Conservation (phyloP, 1,139 yeast species). For the Zygotorulaspora mrakii region DNA sequence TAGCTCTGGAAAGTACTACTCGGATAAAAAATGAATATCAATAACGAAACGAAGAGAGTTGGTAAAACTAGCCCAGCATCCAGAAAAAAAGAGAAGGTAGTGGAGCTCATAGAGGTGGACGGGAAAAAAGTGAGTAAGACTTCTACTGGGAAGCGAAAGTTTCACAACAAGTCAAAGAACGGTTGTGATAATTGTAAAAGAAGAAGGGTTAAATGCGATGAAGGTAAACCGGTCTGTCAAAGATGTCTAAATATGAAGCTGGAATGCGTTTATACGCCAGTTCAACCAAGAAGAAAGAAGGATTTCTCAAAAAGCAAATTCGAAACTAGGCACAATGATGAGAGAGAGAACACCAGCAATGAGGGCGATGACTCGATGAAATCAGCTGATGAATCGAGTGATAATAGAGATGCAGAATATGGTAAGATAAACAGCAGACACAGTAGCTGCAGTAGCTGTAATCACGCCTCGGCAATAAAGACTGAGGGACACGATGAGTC, state of each 20-base stretch:
- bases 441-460: conserved; percentile 4
- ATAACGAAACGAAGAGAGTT: conserved; percentile 4
- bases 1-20: too few species aligned
- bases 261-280: conserved; percentile 58
- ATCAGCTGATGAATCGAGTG: conserved; percentile 8
- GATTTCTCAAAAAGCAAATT: conserved; percentile 18
- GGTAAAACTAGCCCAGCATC: conserved; percentile 6
- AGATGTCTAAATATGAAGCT: conserved; percentile 77
- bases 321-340: conserved; percentile 19
- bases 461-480: conserved; percentile 1
- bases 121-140: conserved; percentile 41
- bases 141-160: conserved; percentile 54
- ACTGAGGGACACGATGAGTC: conserved; percentile 4
- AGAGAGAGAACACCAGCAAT: conserved; percentile 12
- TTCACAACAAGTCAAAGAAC: conserved; percentile 79
- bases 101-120: conserved; percentile 37
- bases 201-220: conserved; percentile 91
- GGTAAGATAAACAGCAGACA: conserved; percentile 3
- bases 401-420: conserved; percentile 11
- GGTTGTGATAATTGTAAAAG: conserved; percentile 89
- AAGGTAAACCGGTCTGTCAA: conserved; percentile 69
- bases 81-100: conserved; percentile 25
- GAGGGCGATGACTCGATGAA: conserved; percentile 8
- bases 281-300: conserved; percentile 21
- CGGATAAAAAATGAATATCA: conserved; percentile 2